A percentile compares a stretch with the other conserved stretches of the same genome.
phyloP scores from a whole-genome alignment of 129 eudicot genomes.

The Centrapalus pauciflorus region DNA sequence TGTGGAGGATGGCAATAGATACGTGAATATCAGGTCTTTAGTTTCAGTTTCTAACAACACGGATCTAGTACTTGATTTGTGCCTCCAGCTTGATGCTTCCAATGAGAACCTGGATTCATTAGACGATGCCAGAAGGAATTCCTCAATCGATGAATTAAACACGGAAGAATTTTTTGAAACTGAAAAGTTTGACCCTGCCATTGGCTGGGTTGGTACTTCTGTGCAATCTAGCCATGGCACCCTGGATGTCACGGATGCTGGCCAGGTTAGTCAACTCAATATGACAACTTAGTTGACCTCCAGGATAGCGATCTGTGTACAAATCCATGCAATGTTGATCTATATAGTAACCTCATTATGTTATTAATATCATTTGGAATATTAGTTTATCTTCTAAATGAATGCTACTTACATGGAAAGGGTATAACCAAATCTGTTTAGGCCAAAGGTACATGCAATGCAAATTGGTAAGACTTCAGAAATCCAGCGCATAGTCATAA shows the following conservation, averaged over 20 bases:
- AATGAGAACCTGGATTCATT: conserved; percentile 20
- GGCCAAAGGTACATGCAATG: not conserved
- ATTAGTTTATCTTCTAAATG: not conserved
- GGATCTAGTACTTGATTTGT: conserved; percentile 56
- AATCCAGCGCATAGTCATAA: not conserved
- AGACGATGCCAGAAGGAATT: conserved; percentile 22
- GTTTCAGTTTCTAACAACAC: conserved; percentile 80
- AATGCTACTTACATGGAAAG: not conserved
- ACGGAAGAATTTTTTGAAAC: conserved; percentile 63
- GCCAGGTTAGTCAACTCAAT: conserved; percentile 34
- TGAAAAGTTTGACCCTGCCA: conserved; percentile 37
- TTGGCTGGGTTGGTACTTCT: conserved; percentile 46
- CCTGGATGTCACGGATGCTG: conserved; percentile 17
- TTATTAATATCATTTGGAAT: not conserved
- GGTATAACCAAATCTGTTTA: not conserved
- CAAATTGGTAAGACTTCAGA: not conserved
- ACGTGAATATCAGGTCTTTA: conserved; percentile 79
- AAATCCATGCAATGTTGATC: not conserved
- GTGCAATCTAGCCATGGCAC: conserved; percentile 17
- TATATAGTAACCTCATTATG: not conserved
- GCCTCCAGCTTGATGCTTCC: conserved; percentile 47
- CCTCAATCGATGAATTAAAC: conserved; percentile 21
- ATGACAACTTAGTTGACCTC: no score
- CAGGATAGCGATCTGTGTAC: no score
- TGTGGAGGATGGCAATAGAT: conserved; percentile 75